Evolutionary conservation across 2,329 filamentous ascomycete genomes (phyloP).

Genomic region (Cercospora citrullina): DNA sequence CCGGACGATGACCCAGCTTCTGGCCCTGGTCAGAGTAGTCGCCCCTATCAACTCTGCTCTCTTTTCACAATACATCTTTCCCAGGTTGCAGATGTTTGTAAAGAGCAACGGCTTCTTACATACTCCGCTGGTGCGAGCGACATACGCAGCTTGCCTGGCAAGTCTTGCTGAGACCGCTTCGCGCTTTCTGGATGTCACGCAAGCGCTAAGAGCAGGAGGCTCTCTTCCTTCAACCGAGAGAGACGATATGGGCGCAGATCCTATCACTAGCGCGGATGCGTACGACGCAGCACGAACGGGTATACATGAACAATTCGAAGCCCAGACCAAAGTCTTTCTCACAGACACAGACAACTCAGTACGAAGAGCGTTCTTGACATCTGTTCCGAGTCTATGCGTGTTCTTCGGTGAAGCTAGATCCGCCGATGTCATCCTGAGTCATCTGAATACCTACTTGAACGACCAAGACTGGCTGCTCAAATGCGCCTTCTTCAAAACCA

Average conservation of each 20-base stretch:
- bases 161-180: conserved; percentile 83
- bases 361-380: conserved; percentile 84
- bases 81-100: conserved; percentile 59
- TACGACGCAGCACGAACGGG: conserved; percentile 87
- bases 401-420: conserved; percentile 92
- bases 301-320: conserved; percentile 79
- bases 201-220: conserved; percentile 80
- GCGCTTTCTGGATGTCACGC: conserved; percentile 85
- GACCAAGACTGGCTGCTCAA: conserved; percentile 96
- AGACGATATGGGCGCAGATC: conserved; percentile 69
- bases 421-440: conserved; percentile 93
- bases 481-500: conserved; percentile 93
- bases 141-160: conserved; percentile 89
- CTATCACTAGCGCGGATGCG: conserved; percentile 64
- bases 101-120: conserved; percentile 47
- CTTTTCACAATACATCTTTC: conserved; percentile 67
- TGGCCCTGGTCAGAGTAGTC: conserved; percentile 84
- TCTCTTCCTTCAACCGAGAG: conserved; percentile 76
- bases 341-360: conserved; percentile 85
- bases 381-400: conserved; percentile 86
- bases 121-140: conserved; percentile 73
- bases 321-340: conserved; percentile 83
- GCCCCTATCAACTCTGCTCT: conserved; percentile 70
- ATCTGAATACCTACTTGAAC: conserved; percentile 95
- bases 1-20: conserved; percentile 81